phyloP scores from a whole-genome alignment of 1,284 basidiomycete species.

The Mixia osmundae region DNA sequence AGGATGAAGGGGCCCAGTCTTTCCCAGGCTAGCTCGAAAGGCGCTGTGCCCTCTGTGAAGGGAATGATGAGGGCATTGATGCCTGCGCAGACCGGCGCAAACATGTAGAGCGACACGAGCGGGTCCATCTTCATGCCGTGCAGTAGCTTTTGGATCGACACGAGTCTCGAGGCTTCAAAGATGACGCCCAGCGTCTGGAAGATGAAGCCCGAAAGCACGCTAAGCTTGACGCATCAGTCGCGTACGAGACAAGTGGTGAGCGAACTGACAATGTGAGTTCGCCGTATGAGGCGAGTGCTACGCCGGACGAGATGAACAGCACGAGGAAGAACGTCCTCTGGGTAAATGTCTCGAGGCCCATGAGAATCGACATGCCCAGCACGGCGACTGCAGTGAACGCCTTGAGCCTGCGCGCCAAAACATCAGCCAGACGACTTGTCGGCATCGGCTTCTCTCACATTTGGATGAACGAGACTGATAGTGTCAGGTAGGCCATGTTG shows the following conservation, averaged over 20 bases:
- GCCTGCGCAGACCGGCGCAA: constrained; percentile 25
- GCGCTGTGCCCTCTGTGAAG: constrained; percentile 25
- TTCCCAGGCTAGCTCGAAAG: constrained; percentile 22
- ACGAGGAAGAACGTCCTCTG: constrained; percentile 23
- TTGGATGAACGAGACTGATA: constrained; percentile 27
- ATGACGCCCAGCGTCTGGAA: constrained; percentile 25
- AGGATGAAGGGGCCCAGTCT: constrained; percentile 24
- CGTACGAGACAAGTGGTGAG: not conserved
- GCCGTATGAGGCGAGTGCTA: constrained; percentile 21
- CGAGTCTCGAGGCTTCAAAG: constrained; percentile 26
- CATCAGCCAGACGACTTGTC: constrained; percentile 29
- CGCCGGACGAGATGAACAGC: constrained; percentile 25
- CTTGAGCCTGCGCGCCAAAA: constrained; percentile 24
- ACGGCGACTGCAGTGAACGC: constrained; percentile 21
- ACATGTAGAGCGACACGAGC: constrained; percentile 26
- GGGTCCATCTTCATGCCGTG: constrained; percentile 28
- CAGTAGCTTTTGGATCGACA: constrained; percentile 27
- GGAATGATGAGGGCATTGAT: constrained; percentile 26
- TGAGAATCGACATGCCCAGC: constrained; percentile 17
- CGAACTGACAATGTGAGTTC: constrained; percentile 21
- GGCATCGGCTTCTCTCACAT: constrained; percentile 22
- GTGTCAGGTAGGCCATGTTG: constrained; percentile 28
- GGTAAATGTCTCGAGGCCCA: constrained; percentile 19
- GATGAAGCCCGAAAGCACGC: constrained; percentile 21
- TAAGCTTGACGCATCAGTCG: not conserved